phyloP scores from a whole-genome alignment of 2,329 filamentous ascomycete genomes.

The Madurella fahalii region DNA sequence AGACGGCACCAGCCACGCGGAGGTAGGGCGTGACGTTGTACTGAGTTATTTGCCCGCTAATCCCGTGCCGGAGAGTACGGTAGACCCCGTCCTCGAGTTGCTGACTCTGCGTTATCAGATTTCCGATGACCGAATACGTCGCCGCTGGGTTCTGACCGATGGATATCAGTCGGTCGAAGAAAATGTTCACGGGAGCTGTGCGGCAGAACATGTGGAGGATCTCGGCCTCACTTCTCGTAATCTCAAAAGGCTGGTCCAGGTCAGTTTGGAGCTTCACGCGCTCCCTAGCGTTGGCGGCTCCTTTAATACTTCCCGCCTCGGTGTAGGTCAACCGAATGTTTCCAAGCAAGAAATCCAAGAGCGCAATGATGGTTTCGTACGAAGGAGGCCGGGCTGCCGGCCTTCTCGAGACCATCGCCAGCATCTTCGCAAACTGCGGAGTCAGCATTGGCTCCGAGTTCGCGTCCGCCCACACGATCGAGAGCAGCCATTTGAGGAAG shows the following conservation, averaged over 20 bases:
- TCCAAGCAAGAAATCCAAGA: slow-evolving; percentile 45
- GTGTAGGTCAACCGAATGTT: slow-evolving; percentile 31
- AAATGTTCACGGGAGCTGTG: slow-evolving; percentile 42
- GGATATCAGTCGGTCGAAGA: slow-evolving; percentile 62
- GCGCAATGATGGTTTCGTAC: slow-evolving; percentile 50
- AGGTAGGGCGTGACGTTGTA: slow-evolving; percentile 53
- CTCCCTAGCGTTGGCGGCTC: slow-evolving; percentile 37
- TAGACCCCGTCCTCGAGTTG: slow-evolving; percentile 50
- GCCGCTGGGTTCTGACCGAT: slow-evolving; percentile 53
- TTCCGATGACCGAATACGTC: slow-evolving; percentile 53
- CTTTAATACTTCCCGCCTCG: slow-evolving; percentile 30
- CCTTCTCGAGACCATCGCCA: slow-evolving; percentile 49
- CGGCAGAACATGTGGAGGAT: slow-evolving; percentile 43
- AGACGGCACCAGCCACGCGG: slow-evolving; percentile 48
- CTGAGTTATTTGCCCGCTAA: slow-evolving; percentile 47
- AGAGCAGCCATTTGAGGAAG: slow-evolving; percentile 56
- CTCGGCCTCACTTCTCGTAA: slow-evolving; percentile 44
- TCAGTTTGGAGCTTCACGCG: slow-evolving; percentile 36
- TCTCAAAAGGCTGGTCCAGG: slow-evolving; percentile 36
- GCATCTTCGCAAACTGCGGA: slow-evolving; percentile 52
- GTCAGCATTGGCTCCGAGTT: slow-evolving; percentile 42
- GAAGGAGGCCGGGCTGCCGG: slow-evolving; percentile 47
- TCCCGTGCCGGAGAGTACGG: slow-evolving; percentile 49
- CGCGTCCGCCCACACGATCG: slow-evolving; percentile 58
- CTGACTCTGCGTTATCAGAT: slow-evolving; percentile 51